Percentiles rank a stretch among this genome's conserved stretches.
Conservation (phyloP, 2,329 filamentous ascomycete species). For the Penicillium aurantiogriseum region DNA sequence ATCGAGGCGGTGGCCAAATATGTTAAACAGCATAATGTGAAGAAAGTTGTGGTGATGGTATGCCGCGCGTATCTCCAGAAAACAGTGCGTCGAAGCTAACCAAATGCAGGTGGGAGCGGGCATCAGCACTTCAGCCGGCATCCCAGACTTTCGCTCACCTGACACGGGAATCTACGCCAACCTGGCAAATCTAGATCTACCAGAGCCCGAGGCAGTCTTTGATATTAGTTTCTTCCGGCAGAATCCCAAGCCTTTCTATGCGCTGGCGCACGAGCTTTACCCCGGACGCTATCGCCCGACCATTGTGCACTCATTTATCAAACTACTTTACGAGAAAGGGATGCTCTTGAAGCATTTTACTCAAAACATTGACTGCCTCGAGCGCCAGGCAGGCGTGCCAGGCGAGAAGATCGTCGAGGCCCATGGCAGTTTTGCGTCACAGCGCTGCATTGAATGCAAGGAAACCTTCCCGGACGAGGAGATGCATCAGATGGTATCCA, state of each 20-base stretch:
- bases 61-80: slow-evolving; percentile 10
- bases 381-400: slow-evolving; percentile 81
- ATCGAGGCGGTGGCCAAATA: slow-evolving; percentile 75
- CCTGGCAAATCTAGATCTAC: slow-evolving; percentile 78
- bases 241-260: slow-evolving; percentile 87
- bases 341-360: slow-evolving; percentile 85
- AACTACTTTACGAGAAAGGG: slow-evolving; percentile 74
- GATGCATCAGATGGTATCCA: slow-evolving; percentile 69
- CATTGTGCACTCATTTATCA: slow-evolving; percentile 84
- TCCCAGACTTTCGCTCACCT: slow-evolving; percentile 93
- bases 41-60: slow-evolving; percentile 77
- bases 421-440: slow-evolving; percentile 89
- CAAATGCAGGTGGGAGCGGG: slow-evolving; percentile 70
- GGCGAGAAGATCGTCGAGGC: slow-evolving; percentile 82
- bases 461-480: slow-evolving; percentile 66
- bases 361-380: slow-evolving; percentile 96
- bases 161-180: slow-evolving; percentile 93
- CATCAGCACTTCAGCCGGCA: slow-evolving; percentile 58
- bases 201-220: slow-evolving; percentile 89
- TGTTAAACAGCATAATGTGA: slow-evolving; percentile 67
- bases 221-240: slow-evolving; percentile 84
- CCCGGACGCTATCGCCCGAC: slow-evolving; percentile 88
- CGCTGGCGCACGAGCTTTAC: slow-evolving; percentile 86
- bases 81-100: slow-evolving; percentile 4
- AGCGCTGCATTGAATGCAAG: slow-evolving; percentile 88